phyloP scores from a whole-genome alignment of 2,329 filamentous ascomycete species.

The Dactylellina cionopaga region DNA sequence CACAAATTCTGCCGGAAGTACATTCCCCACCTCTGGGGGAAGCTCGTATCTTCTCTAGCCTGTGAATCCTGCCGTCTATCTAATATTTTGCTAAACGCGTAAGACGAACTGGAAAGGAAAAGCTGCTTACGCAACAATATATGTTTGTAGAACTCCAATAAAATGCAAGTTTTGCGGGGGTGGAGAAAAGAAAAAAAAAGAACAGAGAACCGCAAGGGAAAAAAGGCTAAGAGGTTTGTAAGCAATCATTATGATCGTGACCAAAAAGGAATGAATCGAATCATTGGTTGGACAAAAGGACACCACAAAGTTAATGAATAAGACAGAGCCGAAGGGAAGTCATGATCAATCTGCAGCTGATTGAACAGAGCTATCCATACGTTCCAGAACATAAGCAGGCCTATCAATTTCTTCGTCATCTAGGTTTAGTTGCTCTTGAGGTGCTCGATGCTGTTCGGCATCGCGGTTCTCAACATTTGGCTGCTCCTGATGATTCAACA shows the following conservation, averaged over 20 bases:
- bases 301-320: not conserved
- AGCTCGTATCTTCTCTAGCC: no score
- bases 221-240: conserved; percentile 36
- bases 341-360: conserved; percentile 16
- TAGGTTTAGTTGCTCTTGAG: not conserved
- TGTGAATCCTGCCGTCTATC: not conserved
- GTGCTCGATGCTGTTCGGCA: not conserved
- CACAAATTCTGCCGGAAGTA: no score
- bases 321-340: not conserved
- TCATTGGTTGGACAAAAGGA: conserved; percentile 5
- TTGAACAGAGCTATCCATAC: conserved; percentile 41
- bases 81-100: not conserved
- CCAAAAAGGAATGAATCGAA: not conserved
- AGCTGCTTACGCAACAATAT: conserved; percentile 49
- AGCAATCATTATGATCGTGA: not conserved
- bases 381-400: conserved; percentile 26
- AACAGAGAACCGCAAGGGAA: conserved; percentile 49
- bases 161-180: conserved; percentile 54
- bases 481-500: conserved; percentile 20
- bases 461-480: conserved; percentile 1
- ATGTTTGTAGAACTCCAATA: conserved; percentile 54
- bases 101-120: conserved; percentile 36
- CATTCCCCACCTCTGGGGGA: no score
- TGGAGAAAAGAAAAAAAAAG: conserved; percentile 56
- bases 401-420: conserved; percentile 8